A percentile compares a stretch with the other conserved stretches of the same genome.
Evolutionary conservation across 2,329 filamentous ascomycete species (phyloP).

Genomic region (Pseudogymnoascus sp.): DNA sequence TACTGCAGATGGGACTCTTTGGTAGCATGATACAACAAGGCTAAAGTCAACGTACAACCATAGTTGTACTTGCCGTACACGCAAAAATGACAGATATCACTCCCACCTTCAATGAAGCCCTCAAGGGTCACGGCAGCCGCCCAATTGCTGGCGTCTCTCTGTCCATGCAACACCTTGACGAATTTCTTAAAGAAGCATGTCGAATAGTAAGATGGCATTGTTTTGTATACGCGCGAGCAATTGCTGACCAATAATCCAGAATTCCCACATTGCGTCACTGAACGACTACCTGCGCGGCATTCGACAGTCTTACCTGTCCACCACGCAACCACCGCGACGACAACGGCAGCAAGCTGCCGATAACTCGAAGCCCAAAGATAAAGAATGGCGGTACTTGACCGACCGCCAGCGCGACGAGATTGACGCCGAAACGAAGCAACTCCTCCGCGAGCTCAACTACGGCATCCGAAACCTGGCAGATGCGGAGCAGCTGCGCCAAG

Average conservation of each 20-base stretch:
- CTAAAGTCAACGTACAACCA: background rate
- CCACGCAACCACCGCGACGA: slow-evolving; percentile 52
- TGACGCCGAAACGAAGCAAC: slow-evolving; percentile 75
- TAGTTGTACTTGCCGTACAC: background rate
- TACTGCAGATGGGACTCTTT: background rate
- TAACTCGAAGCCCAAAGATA: slow-evolving; percentile 18
- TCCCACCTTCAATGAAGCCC: slow-evolving; percentile 57
- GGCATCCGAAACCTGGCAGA: slow-evolving; percentile 73
- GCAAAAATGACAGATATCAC: slow-evolving; percentile 54
- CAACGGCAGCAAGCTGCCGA: slow-evolving; percentile 18
- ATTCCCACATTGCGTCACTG: slow-evolving; percentile 74
- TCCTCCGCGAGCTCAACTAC: slow-evolving; percentile 76
- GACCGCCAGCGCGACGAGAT: slow-evolving; percentile 79
- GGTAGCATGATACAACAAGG: background rate
- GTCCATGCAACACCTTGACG: slow-evolving; percentile 54
- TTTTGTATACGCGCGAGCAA: slow-evolving; percentile 12
- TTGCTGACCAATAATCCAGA: slow-evolving; percentile 43
- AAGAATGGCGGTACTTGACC: slow-evolving; percentile 43
- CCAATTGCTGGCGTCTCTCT: slow-evolving; percentile 31
- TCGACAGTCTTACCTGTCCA: slow-evolving; percentile 85
- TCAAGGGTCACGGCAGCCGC: slow-evolving; percentile 50
- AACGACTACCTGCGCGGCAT: slow-evolving; percentile 73
- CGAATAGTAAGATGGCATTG: slow-evolving; percentile 58
- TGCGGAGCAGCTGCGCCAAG: slow-evolving; percentile 72
- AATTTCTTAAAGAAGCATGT: slow-evolving; percentile 90